Evolutionary conservation across 495 filamentous ascomycete species (phyloP).

Genomic region (Hypoxylon lienhwacheense): DNA sequence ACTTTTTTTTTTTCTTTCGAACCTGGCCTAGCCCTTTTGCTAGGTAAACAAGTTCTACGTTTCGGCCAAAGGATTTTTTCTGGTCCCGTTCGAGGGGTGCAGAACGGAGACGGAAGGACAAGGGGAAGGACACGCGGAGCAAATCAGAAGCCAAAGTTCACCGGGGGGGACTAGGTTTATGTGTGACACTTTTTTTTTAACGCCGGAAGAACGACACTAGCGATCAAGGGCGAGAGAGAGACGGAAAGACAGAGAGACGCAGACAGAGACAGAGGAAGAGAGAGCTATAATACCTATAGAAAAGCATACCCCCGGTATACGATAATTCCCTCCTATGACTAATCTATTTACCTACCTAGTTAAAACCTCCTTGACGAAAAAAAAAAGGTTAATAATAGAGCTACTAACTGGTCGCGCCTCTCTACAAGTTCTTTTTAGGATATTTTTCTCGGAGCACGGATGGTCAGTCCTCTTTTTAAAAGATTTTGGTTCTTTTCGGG

Average conservation of each 20-base stretch:
- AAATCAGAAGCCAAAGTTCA: constrained; percentile 12
- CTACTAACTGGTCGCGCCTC: constrained; percentile 17
- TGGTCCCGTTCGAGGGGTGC: constrained; percentile 14
- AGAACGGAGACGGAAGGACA: constrained; percentile 12
- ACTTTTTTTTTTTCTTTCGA: constrained; percentile 21
- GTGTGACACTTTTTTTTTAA: constrained; percentile 21
- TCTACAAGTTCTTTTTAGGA: background rate
- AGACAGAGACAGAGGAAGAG: constrained; percentile 1
- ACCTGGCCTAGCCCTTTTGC: constrained; percentile 24
- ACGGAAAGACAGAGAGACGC: background rate
- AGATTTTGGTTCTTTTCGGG: too few relatives aligned
- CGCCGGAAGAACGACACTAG: constrained; percentile 1
- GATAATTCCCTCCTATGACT: constrained; percentile 36
- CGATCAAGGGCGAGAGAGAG: background rate
- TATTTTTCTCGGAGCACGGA: too few relatives aligned
- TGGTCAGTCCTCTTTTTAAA: too few relatives aligned
- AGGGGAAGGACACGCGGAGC: constrained; percentile 5
- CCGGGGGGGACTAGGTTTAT: constrained; percentile 11
- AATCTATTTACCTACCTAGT: constrained; percentile 20
- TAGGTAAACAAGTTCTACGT: constrained; percentile 31
- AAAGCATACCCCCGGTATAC: constrained; percentile 29
- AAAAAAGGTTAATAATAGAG: too few relatives aligned
- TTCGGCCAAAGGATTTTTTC: constrained; percentile 22
- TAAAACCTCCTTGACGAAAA: background rate
- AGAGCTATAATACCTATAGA: too few relatives aligned